Conservation (phyloP, 306 rosid genomes). For the Trichosanthes cucumerina region DNA sequence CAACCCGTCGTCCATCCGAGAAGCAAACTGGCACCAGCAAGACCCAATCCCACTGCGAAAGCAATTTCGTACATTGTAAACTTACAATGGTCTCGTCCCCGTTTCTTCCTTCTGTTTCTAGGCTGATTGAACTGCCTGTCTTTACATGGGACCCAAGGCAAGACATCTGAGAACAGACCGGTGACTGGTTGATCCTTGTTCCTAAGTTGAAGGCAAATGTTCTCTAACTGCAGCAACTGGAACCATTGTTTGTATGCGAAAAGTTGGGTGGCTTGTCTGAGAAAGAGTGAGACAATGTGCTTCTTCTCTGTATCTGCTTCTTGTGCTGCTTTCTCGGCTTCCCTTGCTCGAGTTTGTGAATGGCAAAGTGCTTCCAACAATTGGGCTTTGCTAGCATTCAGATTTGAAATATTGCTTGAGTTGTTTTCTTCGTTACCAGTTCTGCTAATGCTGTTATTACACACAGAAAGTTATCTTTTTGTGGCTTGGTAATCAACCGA, state of each 20-base stretch:
- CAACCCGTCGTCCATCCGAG: conserved; percentile 94
- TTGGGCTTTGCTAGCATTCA: conserved; percentile 39
- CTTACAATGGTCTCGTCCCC: conserved; percentile 7
- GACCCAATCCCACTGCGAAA: conserved; percentile 60
- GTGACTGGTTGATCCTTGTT: conserved; percentile 44
- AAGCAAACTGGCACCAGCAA: conserved; percentile 75
- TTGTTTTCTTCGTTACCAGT: neutral
- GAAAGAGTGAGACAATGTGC: conserved; percentile 59
- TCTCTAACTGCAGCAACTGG: conserved; percentile 67
- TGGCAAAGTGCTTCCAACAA: conserved; percentile 75
- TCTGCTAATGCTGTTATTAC: neutral
- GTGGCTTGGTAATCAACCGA: neutral
- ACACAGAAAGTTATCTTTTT: neutral
- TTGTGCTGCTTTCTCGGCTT: conserved; percentile 78
- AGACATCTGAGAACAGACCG: conserved; percentile 26
- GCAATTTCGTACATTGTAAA: conserved; percentile 37
- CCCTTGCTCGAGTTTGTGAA: conserved; percentile 90
- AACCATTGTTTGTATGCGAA: conserved; percentile 87
- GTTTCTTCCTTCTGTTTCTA: conserved; percentile 26
- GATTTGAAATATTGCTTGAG: conserved; percentile 3
- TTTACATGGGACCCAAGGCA: conserved; percentile 35
- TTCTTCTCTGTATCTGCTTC: conserved; percentile 74
- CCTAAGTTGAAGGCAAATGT: conserved; percentile 60
- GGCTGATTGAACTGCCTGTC: conserved; percentile 24
- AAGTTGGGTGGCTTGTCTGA: conserved; percentile 74